phyloP scores from a whole-genome alignment of 192 early-diverging fungal species.

The Geosiphon pyriformis region DNA sequence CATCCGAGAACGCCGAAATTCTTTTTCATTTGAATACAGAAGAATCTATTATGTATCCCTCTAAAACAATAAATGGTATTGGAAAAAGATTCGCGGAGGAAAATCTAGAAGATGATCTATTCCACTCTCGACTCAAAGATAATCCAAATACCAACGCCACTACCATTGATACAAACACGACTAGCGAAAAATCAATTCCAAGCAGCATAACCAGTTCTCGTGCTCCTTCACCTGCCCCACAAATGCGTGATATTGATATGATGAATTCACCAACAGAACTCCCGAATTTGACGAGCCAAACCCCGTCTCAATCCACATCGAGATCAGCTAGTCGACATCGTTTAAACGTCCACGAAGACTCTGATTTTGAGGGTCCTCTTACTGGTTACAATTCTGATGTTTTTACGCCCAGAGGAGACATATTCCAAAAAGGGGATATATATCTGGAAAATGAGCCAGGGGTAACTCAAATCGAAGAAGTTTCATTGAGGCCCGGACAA shows the following conservation, averaged over 20 bases:
- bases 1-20: conserved; percentile 51
- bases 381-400: not conserved
- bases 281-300: not conserved
- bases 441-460: not conserved
- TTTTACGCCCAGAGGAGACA: not conserved
- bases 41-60: conserved; percentile 1
- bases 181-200: conserved; percentile 46
- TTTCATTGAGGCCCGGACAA: conserved; percentile 75
- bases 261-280: conserved; percentile 1
- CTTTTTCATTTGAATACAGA: conserved; percentile 50
- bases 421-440: not conserved
- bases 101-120: not conserved
- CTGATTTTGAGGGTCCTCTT: conserved; percentile 4
- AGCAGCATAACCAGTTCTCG: conserved; percentile 44
- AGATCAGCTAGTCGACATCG: not conserved
- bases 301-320: conserved; percentile 2
- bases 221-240: conserved; percentile 39
- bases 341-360: not conserved
- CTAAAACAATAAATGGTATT: not conserved
- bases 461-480: conserved; percentile 75
- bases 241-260: conserved; percentile 18
- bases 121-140: not conserved
- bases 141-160: conserved; percentile 15
- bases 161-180: conserved; percentile 30
- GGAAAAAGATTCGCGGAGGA: not conserved